Evolutionary conservation across 2,329 filamentous ascomycete species (phyloP).

Genomic region (Byssochlamys sp.): DNA sequence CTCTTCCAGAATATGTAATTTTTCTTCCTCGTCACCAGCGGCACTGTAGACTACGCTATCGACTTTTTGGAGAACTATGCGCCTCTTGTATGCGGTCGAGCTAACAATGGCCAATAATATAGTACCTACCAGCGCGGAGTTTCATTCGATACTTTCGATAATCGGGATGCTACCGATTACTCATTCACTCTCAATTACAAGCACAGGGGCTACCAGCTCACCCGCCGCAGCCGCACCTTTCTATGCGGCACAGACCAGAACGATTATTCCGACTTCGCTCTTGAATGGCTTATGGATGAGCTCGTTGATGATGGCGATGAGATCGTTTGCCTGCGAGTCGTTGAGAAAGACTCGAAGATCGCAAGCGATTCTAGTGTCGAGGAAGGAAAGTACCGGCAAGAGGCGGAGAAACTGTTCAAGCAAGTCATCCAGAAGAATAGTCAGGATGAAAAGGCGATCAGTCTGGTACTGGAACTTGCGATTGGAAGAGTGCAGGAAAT

Average conservation of each 20-base stretch:
- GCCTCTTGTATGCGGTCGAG: neutral
- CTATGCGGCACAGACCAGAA: constrained; percentile 87
- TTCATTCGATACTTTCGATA: constrained; percentile 65
- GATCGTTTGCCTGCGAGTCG: constrained; percentile 77
- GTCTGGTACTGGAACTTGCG: constrained; percentile 74
- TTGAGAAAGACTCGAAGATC: constrained; percentile 71
- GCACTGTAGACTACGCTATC: neutral
- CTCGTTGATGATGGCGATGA: constrained; percentile 89
- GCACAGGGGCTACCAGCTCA: constrained; percentile 75
- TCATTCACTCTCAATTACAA: constrained; percentile 76
- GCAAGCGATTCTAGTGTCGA: constrained; percentile 52
- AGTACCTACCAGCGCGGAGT: constrained; percentile 59
- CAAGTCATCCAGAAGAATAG: constrained; percentile 71
- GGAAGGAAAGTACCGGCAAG: constrained; percentile 62
- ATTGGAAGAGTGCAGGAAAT: constrained; percentile 83
- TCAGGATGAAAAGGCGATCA: constrained; percentile 68
- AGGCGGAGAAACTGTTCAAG: constrained; percentile 65
- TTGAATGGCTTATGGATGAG: constrained; percentile 87
- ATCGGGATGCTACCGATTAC: constrained; percentile 57
- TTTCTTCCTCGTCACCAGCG: too few relatives aligned
- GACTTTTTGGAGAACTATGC: neutral
- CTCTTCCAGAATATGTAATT: neutral
- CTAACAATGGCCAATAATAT: constrained; percentile 4
- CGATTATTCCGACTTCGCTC: constrained; percentile 79
- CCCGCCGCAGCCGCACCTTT: constrained; percentile 73